Base-by-base conservation (phyloP, 495 filamentous ascomycete genomes). In the Wilcoxina mikolae region DNA sequence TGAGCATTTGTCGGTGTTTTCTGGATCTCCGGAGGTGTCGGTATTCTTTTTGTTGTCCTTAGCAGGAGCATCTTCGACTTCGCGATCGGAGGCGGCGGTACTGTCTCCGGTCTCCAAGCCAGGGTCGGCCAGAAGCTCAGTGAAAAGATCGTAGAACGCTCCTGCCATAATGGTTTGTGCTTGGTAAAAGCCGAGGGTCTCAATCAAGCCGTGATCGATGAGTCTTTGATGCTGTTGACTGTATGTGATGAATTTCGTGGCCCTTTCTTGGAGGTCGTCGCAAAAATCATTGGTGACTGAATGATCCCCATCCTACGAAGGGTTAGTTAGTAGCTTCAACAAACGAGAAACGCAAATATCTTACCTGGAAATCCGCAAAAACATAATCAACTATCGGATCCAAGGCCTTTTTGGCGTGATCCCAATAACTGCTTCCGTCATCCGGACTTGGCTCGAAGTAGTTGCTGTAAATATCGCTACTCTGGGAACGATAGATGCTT, bases 101-200 rank as follows among this genome's bases (percentile, higher is more conserved):
- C n/a, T n/a, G n/a, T n/a, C n/a, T n/a, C n/a, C n/a, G n/a, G n/a
- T n/a, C n/a, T n/a, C n/a, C n/a, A n/a, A n/a, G n/a, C n/a, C n/a
- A n/a, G n/a, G n/a, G n/a, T n/a, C n/a, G n/a, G n/a, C n/a, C 1
- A 57, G 33, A 10, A 61, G 33, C 1, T 15, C 0, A 5, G 59
- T 43, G 23, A 56, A 56, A 0, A 35, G 27, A 2, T 25, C 11
- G 5, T n/a, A n/a, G n/a, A 62, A 38, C 1, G 60, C 60, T 3
- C n/a, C 31, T 7, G 9, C 31, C 9, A 38, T 38, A 38, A 38
- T 38, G n/a, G 31, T 7, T 23, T 45, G 9, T 9, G 42, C 42
- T 18, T 45, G 11, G 42, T 9, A 45, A 45, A 23, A 45, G 20
- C 42, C 42, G 20, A 45, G 9, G 11, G 42, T 18, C 7, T 7